phyloP scores from a whole-genome alignment of 2,329 filamentous ascomycete genomes.

The Emmonsiellopsis sp. region DNA sequence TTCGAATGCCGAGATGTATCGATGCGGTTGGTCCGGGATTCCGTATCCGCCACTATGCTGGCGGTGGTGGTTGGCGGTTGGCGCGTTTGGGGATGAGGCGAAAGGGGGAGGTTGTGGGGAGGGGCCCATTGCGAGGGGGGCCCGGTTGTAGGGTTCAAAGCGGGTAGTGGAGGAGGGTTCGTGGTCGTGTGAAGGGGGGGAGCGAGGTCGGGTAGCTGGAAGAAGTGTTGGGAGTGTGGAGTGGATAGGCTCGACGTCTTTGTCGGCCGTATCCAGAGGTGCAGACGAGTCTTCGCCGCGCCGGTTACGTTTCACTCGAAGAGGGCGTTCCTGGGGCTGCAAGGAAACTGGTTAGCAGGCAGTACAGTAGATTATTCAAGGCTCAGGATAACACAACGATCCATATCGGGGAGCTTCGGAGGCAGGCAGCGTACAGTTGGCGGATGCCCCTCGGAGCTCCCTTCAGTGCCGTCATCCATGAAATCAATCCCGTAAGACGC shows the following conservation, averaged over 20 bases:
- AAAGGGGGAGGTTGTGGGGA: neutral
- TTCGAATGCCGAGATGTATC: slow-evolving; percentile 14
- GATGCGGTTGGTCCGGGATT: neutral
- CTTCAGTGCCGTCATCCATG: slow-evolving; percentile 34
- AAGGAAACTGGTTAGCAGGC: neutral
- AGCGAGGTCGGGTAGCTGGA: slow-evolving; percentile 17
- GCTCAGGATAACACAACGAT: neutral
- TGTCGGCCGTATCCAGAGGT: slow-evolving; percentile 6
- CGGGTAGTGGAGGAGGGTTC: neutral
- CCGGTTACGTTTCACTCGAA: slow-evolving; percentile 34
- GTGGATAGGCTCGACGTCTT: neutral
- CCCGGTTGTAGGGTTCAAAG: neutral
- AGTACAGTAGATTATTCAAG: neutral
- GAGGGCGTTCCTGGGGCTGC: slow-evolving; percentile 38
- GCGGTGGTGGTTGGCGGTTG: neutral
- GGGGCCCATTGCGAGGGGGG: neutral
- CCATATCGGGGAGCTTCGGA: slow-evolving; percentile 2
- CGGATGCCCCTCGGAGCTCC: slow-evolving; percentile 35
- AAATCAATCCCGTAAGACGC: slow-evolving; percentile 16
- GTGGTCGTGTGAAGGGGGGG: slow-evolving; percentile 19
- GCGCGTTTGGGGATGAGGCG: neutral
- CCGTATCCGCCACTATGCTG: neutral
- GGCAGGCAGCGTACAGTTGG: slow-evolving; percentile 26
- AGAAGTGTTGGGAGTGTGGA: slow-evolving; percentile 22
- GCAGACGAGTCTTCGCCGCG: slow-evolving; percentile 24